Base-by-base conservation (phyloP, 2,329 filamentous ascomycete species). In the Ilyonectria sp. region DNA sequence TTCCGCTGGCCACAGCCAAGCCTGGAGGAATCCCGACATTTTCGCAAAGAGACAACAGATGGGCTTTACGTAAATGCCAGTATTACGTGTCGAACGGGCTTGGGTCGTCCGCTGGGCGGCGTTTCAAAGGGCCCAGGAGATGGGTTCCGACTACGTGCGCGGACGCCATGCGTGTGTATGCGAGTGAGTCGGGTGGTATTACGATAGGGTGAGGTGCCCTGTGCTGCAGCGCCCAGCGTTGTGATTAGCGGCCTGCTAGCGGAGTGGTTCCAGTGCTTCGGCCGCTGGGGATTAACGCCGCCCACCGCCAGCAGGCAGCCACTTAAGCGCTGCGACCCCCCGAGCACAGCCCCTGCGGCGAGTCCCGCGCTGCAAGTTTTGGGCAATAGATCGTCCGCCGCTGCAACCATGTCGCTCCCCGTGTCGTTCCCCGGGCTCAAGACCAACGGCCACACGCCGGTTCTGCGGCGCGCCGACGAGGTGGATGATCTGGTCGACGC, bases 401-500 rank as follows among this genome's bases (percentile, higher is more conserved):
- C 19, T 15, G 23, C 19, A 50, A 50, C 50, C 35, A 43, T 15
- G 46, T 26, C 46, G 19, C 46, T 23, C 23, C 43, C 43, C 49
- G 53, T 61, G 59, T 61, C 59, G 23, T 61, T 61, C 59, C 59
- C 59, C 21, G 59, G 50, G 49, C 49, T 61, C 49, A 54, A 61
- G n/a, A 61, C 59, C 59, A 61, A 61, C 29, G 59, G 59, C 26
- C 59, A 61, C 59, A 61, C 23, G 8, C 59, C 59, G 7, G 23
- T 61, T 23, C 47, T 61, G 9, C 33, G 59, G 37, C 50, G 59
- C 35, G 59, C 59, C 15, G 59, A 62, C 50, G 59, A 62, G 26
- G 59, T 62, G 13, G 59, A 62, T 29, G 59, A 94, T 92, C 86
- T 94, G 49, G 86, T 94, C 53, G 84, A 87, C 65, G 88, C 91